Conservation (phyloP, 2,329 filamentous ascomycete genomes). For the Paecilomyces sp. region DNA sequence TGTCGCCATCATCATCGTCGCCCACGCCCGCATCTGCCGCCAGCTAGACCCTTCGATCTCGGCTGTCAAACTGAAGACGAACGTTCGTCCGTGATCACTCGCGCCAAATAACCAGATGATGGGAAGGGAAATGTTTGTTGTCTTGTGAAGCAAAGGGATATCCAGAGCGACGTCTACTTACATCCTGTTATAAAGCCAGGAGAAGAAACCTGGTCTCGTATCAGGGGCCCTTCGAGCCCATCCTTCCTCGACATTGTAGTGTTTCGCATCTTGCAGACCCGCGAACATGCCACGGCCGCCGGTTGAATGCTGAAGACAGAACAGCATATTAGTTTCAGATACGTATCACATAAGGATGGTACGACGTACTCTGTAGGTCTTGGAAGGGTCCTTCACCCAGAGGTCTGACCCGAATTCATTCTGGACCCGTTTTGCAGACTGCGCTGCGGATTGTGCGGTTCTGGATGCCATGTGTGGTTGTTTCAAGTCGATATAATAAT, state of each 20-base stretch:
- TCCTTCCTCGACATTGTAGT: conserved; percentile 30
- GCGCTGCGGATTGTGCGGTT: neutral
- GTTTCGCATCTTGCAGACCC: conserved; percentile 30
- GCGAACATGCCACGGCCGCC: conserved; percentile 31
- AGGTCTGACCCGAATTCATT: conserved; percentile 30
- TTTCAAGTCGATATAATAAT: neutral
- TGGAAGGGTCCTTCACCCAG: conserved; percentile 21
- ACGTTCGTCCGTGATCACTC: neutral
- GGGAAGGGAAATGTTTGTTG: no score
- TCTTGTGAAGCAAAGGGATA: neutral
- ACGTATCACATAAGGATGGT: neutral
- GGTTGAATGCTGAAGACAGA: conserved; percentile 19
- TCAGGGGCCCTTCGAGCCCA: conserved; percentile 26
- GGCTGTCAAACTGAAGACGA: neutral
- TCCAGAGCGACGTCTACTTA: neutral
- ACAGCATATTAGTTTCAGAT: neutral
- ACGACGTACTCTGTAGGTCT: conserved; percentile 16
- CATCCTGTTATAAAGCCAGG: neutral
- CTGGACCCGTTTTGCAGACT: conserved; percentile 2
- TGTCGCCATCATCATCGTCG: neutral
- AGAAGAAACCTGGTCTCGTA: neutral
- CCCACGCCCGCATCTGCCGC: neutral
- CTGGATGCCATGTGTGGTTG: neutral
- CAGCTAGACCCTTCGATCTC: neutral
- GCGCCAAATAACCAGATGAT: neutral